phyloP scores from a whole-genome alignment of 73 alveolate genomes.

The Paramecium pentaurelia region DNA sequence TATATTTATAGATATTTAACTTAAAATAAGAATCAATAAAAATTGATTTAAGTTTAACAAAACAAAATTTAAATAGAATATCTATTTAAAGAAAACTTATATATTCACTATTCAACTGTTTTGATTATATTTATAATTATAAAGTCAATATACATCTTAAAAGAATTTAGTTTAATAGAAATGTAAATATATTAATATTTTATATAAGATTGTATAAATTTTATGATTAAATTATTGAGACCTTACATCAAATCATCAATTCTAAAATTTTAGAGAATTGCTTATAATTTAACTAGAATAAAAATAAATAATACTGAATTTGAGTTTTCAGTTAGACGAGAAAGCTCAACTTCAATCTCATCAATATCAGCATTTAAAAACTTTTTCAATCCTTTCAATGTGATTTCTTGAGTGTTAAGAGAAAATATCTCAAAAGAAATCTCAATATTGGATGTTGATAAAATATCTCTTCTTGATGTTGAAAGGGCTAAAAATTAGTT shows the following conservation, averaged over 20 bases:
- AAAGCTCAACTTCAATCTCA: not conserved
- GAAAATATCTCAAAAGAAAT: not conserved
- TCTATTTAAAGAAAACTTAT: too few relatives aligned
- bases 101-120: too few relatives aligned
- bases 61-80: too few relatives aligned
- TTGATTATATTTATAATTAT: too few relatives aligned
- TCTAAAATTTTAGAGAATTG: not conserved
- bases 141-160: too few relatives aligned
- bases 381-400: not conserved
- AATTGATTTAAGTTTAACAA: too few relatives aligned
- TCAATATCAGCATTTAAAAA: not conserved
- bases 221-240: not conserved
- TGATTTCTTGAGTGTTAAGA: not conserved
- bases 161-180: too few relatives aligned
- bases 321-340: not conserved
- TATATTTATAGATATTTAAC: too few relatives aligned
- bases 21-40: too few relatives aligned
- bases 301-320: not conserved
- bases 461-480: not conserved
- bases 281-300: not conserved
- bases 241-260: not conserved
- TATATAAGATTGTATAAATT: not conserved
- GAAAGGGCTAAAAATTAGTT: not conserved
- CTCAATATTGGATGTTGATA: not conserved
- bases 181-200: too few relatives aligned